These are phyloP conservation scores for Calonectria hawksworthii DNA, from an alignment of 2,329 filamentous ascomycete species.

Conservation along the genomic window DNA sequence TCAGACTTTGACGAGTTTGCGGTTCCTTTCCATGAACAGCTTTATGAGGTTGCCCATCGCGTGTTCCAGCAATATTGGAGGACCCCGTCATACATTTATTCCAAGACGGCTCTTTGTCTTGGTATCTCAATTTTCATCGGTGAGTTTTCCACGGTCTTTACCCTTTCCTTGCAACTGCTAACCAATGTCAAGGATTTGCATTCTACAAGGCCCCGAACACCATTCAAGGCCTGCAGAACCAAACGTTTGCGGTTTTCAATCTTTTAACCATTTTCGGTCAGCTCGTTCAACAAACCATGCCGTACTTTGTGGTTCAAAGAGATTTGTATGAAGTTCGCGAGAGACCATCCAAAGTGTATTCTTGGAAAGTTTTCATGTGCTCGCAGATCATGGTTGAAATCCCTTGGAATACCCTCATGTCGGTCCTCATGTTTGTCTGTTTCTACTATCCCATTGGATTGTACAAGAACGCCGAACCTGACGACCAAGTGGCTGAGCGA, in stretches of 20 bases:
- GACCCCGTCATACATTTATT: slow-evolving; percentile 89
- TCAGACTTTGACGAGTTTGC: slow-evolving; percentile 81
- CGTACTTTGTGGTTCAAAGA: slow-evolving; percentile 85
- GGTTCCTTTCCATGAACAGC: slow-evolving; percentile 77
- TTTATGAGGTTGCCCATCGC: slow-evolving; percentile 76
- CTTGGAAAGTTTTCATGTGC: slow-evolving; percentile 88
- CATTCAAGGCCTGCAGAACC: slow-evolving; percentile 85
- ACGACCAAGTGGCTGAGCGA: slow-evolving; percentile 74
- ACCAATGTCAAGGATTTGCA: slow-evolving; percentile 64
- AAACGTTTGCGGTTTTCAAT: slow-evolving; percentile 90
- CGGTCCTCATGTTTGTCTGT: slow-evolving; percentile 79
- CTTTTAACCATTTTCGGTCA: slow-evolving; percentile 85
- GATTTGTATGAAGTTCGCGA: slow-evolving; percentile 88
- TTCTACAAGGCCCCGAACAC: slow-evolving; percentile 81
- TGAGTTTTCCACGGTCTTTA: not conserved
- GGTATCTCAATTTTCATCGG: slow-evolving; percentile 83
- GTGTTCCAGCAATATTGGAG: slow-evolving; percentile 95
- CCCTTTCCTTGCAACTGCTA: not conserved
- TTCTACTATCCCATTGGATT: slow-evolving; percentile 91
- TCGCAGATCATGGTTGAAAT: slow-evolving; percentile 87
- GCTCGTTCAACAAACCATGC: slow-evolving; percentile 85
- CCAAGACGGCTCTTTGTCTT: slow-evolving; percentile 78
- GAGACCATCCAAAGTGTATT: slow-evolving; percentile 85
- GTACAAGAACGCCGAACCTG: slow-evolving; percentile 75
- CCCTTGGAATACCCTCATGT: slow-evolving; percentile 85